Evolutionary conservation across 2,329 filamentous ascomycete species (phyloP), one percentile per base, ranked within the genome.

Genomic region (Alternaria viburni): DNA sequence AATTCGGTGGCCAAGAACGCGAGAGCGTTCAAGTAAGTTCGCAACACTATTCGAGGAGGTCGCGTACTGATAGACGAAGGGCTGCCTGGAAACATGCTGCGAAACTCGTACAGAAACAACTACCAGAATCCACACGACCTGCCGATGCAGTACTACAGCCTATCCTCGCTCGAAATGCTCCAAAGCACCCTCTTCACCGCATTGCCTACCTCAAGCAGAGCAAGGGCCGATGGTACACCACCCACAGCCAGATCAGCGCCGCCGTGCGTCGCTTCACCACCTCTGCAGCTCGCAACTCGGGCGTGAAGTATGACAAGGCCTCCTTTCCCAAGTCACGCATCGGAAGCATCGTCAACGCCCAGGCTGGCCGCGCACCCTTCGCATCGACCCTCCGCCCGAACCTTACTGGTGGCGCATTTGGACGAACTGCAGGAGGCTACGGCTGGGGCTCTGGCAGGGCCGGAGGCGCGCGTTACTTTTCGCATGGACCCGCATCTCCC

Each of bases 341-440:
- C 58, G 84, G 84, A 23, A 80, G 83, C 17, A 85, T 86, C 19
- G 82, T 91, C 59, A 85, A 84, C 30, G 87, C 89, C 65, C 86
- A 91, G 62, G 89, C 92, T 15, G 89, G 89, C 26, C 89, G 92
- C 54, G 90, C 93, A 28, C 95, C 95, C 0, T 98, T 98, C 79
- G 91, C 93, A 5, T 93, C 90, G 54, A 91, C 94, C 1, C 88
- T 99, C 36, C 91, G 96, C 36, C 96, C 96, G 3, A 98, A 97
- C 76, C 83, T 98, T 68, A 97, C 94, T 0, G 95, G 93, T 51
- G 94, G 95, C 45, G 90, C 93, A 23, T 83, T 97, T 47, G 90
- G 92, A 32, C 89, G 95, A 60, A 93, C 92, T 43, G 92, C 94
- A 8, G 93, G 95, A 69, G 96, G 96, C n/a, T 99, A 99, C 77